phyloP scores from a whole-genome alignment of 148 eudicot species.

The Chenopodium album region DNA sequence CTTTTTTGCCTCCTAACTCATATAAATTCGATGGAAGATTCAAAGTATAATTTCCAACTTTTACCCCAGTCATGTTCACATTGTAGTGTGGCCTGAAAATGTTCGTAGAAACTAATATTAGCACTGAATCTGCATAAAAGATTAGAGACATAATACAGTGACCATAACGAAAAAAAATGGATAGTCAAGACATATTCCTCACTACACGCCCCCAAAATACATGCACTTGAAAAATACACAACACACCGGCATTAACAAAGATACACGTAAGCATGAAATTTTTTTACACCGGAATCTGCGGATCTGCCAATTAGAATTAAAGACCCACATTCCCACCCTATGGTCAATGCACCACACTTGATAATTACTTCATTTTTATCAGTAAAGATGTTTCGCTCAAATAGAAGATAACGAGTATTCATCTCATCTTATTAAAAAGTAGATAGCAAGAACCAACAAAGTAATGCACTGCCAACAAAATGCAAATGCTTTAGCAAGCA shows the following conservation, averaged over 20 bases:
- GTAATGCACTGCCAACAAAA: background rate
- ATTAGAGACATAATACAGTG: conserved; percentile 8
- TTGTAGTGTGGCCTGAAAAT: conserved; percentile 79
- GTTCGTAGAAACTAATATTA: background rate
- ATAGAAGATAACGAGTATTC: too few relatives aligned
- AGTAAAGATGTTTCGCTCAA: too few relatives aligned
- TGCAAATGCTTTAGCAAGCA: background rate
- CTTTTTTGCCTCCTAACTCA: conserved; percentile 59
- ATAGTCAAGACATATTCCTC: background rate
- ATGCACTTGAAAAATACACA: too few relatives aligned
- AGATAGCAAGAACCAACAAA: background rate
- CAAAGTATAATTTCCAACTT: conserved; percentile 64
- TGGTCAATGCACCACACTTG: background rate
- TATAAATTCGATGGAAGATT: conserved; percentile 51
- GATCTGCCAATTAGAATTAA: too few relatives aligned
- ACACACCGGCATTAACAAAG: too few relatives aligned
- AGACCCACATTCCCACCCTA: too few relatives aligned
- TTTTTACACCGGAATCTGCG: too few relatives aligned
- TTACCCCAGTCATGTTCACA: conserved; percentile 87
- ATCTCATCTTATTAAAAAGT: background rate
- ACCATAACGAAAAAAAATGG: conserved; percentile 6
- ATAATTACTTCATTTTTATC: background rate
- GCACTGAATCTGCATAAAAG: background rate
- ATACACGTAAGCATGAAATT: too few relatives aligned
- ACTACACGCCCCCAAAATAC: background rate